Evolutionary conservation across 75 land plant genomes (phyloP), one percentile per base, ranked within the genome.

Genomic region (Isoetes taiwanensis): DNA sequence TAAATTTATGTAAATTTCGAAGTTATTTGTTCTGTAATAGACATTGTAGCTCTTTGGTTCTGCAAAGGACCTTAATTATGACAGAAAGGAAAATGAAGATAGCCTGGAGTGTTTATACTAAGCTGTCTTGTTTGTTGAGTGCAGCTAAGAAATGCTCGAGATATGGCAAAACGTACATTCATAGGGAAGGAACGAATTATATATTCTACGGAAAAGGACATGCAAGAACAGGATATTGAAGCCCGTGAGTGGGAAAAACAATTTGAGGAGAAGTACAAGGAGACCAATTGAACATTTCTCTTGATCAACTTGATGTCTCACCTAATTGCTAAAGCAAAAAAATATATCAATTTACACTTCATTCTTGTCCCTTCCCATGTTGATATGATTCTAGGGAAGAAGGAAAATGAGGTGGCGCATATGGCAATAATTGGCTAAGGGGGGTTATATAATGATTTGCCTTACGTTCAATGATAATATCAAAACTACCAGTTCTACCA

Each of bases 231-330:
- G 70, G 75, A 79, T 17, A 80, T 65, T 59, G 96, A 90, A 27
- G 70, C 77, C 48, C 72, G 55, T 65, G 93, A 90, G n/a, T 86
- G 93, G 96, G 93, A 90, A 5, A 54, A 52, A 60, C 76, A 65
- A 59, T 78, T 85, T 28, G 67, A 66, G 52, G 79, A 86, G 67
- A 41, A 75, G 23, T 78, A 88, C n/a, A n/a, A n/a, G n/a, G n/a
- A n/a, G n/a, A n/a, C n/a, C n/a, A n/a, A n/a, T n/a, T n/a, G n/a
- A n/a, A n/a, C n/a, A n/a, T n/a, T n/a, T n/a, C n/a, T n/a, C n/a
- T n/a, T n/a, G n/a, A n/a, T n/a, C n/a, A n/a, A n/a, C n/a, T n/a
- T n/a, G n/a, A n/a, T n/a, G n/a, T n/a, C n/a, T n/a, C n/a, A n/a
- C n/a, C n/a, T n/a, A n/a, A n/a, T n/a, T n/a, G n/a, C n/a, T n/a